Conservation (phyloP, 2,329 filamentous ascomycete species). For the Neofusicoccum kwambonambiense region DNA sequence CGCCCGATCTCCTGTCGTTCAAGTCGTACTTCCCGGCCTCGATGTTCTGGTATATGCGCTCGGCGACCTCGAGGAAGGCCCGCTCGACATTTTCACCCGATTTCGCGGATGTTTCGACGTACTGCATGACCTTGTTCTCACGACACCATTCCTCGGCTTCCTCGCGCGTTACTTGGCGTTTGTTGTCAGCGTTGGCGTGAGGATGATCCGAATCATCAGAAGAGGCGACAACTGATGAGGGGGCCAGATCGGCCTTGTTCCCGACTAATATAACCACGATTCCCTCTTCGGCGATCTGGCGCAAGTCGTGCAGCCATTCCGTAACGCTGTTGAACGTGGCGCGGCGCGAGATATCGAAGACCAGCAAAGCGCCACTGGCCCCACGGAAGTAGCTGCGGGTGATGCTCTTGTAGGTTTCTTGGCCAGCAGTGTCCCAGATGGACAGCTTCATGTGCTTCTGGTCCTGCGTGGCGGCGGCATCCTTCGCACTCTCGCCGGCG, state of each 20-base stretch:
- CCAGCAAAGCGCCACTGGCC: slow-evolving; percentile 73
- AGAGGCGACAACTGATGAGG: slow-evolving; percentile 37
- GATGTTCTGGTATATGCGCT: slow-evolving; percentile 95
- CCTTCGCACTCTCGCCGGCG: neutral
- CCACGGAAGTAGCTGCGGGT: slow-evolving; percentile 92
- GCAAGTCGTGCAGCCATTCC: slow-evolving; percentile 89
- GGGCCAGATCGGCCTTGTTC: slow-evolving; percentile 85
- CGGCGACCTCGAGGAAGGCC: slow-evolving; percentile 89
- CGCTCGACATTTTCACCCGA: slow-evolving; percentile 90
- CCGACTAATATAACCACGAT: slow-evolving; percentile 94
- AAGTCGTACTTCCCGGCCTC: slow-evolving; percentile 92
- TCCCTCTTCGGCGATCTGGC: slow-evolving; percentile 91
- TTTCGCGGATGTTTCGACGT: slow-evolving; percentile 96
- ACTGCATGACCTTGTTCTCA: slow-evolving; percentile 81
- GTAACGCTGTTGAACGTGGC: slow-evolving; percentile 85
- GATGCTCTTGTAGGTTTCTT: slow-evolving; percentile 96
- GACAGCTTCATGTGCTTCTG: slow-evolving; percentile 88
- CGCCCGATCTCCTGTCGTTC: slow-evolving; percentile 86
- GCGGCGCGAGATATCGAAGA: slow-evolving; percentile 89
- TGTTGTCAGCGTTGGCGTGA: slow-evolving; percentile 51
- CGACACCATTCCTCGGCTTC: slow-evolving; percentile 91
- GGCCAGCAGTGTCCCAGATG: slow-evolving; percentile 93
- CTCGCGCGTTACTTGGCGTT: slow-evolving; percentile 73
- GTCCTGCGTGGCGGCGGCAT: slow-evolving; percentile 27
- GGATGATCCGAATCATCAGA: slow-evolving; percentile 19